phyloP scores from a whole-genome alignment of 768 basidiomycete genomes.

The Phanerochaete carnosa region DNA sequence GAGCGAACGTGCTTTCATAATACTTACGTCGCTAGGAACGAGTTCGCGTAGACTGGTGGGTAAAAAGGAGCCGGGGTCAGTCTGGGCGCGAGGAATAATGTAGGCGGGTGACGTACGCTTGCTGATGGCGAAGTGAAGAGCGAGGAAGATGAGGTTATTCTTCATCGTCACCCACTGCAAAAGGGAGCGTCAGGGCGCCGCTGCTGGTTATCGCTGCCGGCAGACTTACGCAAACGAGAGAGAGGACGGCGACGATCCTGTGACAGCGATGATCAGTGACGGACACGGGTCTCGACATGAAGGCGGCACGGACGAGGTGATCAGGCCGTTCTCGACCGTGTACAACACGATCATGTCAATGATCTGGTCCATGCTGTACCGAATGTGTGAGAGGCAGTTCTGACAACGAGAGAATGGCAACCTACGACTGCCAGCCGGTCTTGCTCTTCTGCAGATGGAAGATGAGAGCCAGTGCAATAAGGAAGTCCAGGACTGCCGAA shows the following conservation, averaged over 20 bases:
- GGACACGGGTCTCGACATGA: not conserved
- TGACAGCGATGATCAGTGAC: not conserved
- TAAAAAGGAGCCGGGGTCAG: not conserved
- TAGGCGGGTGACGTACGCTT: slow-evolving; percentile 7
- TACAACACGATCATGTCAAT: slow-evolving; percentile 8
- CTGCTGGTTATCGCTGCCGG: not conserved
- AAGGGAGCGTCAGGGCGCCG: not conserved
- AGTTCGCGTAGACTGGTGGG: slow-evolving; percentile 14
- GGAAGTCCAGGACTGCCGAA: not conserved
- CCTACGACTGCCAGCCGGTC: not conserved
- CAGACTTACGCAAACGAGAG: slow-evolving; percentile 8
- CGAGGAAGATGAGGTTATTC: slow-evolving; percentile 12
- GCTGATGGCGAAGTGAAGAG: slow-evolving; percentile 10
- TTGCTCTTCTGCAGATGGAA: not conserved
- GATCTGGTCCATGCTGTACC: slow-evolving; percentile 10
- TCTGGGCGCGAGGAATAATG: not conserved
- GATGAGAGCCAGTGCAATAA: slow-evolving; percentile 1
- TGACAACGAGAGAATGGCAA: not conserved
- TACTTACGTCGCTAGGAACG: slow-evolving; percentile 15
- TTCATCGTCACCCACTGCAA: slow-evolving; percentile 13
- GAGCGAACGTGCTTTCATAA: not conserved
- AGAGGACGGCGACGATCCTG: slow-evolving; percentile 7
- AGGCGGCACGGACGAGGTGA: not conserved
- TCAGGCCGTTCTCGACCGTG: slow-evolving; percentile 11
- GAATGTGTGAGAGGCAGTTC: not conserved